A percentile compares a stretch with the other conserved stretches of the same genome.
phyloP scores from a whole-genome alignment of 2,329 filamentous ascomycete genomes.

The Tolypocladium capitatum region DNA sequence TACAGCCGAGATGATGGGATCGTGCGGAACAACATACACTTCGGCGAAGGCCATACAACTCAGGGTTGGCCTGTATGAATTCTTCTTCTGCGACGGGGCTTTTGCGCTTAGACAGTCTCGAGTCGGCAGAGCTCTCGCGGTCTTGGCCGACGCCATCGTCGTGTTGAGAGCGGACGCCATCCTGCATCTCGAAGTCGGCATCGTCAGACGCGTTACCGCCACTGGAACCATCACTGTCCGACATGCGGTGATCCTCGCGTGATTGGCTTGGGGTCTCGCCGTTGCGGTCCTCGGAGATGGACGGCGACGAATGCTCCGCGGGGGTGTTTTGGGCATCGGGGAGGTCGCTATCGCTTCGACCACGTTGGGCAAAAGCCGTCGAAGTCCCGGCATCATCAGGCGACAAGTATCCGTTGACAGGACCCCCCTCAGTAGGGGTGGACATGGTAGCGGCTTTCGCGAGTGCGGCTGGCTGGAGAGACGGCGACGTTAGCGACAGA shows the following conservation, averaged over 20 bases:
- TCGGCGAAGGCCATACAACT: constrained; percentile 84
- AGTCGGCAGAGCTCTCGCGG: constrained; percentile 58
- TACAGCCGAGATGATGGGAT: constrained; percentile 8
- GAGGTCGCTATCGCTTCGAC: constrained; percentile 51
- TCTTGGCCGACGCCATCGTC: constrained; percentile 36
- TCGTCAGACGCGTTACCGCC: constrained; percentile 49
- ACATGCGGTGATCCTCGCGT: constrained; percentile 24
- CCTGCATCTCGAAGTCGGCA: constrained; percentile 65
- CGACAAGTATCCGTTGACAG: constrained; percentile 54
- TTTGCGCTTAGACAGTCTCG: constrained; percentile 61
- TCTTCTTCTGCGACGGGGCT: constrained; percentile 57
- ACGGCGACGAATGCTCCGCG: constrained; percentile 31
- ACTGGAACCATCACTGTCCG: constrained; percentile 34
- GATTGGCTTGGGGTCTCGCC: constrained; percentile 27
- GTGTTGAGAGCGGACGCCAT: constrained; percentile 33
- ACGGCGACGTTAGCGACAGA: constrained; percentile 21
- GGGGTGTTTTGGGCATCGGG: constrained; percentile 55
- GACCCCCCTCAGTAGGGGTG: constrained; percentile 46
- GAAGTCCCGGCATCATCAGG: constrained; percentile 33
- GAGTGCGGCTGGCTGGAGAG: constrained; percentile 37
- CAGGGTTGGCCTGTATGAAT: constrained; percentile 81
- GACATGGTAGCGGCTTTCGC: constrained; percentile 50
- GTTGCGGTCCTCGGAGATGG: constrained; percentile 25
- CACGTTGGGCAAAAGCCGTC: constrained; percentile 22
- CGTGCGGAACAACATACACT: constrained; percentile 50